A percentile compares a stretch with the other conserved stretches of the same genome.
These are phyloP conservation scores for Hymenoscyphus fraxineus DNA, from an alignment of 2,329 filamentous ascomycete genomes.

Conservation along the genomic window DNA sequence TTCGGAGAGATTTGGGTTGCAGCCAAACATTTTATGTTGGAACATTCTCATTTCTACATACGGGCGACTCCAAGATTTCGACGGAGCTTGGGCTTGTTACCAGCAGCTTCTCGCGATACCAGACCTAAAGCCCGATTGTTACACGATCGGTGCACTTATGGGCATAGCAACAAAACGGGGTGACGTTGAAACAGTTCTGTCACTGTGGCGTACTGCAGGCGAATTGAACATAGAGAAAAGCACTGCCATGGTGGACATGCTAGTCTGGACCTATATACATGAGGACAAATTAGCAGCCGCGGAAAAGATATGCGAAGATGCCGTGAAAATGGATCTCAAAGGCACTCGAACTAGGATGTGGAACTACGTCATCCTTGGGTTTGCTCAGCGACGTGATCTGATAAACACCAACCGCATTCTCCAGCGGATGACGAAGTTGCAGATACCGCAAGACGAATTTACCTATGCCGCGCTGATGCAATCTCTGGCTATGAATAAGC, in stretches of 20 bases:
- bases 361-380: slow-evolving; percentile 71
- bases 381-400: slow-evolving; percentile 61
- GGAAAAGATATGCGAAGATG: slow-evolving; percentile 54
- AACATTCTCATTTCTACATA: slow-evolving; percentile 75
- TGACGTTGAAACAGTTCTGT: slow-evolving; percentile 65
- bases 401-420: slow-evolving; percentile 51
- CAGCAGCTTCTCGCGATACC: slow-evolving; percentile 49
- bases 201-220: slow-evolving; percentile 62
- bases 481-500: slow-evolving; percentile 47
- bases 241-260: slow-evolving; percentile 55
- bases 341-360: slow-evolving; percentile 63
- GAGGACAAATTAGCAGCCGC: slow-evolving; percentile 53
- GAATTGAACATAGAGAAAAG: slow-evolving; percentile 47
- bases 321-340: slow-evolving; percentile 47
- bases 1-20: slow-evolving; percentile 47
- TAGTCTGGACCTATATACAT: slow-evolving; percentile 66
- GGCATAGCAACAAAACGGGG: slow-evolving; percentile 66
- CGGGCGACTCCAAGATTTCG: slow-evolving; percentile 60
- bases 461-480: slow-evolving; percentile 62
- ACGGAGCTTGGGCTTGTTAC: slow-evolving; percentile 63
- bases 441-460: slow-evolving; percentile 49
- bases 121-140: slow-evolving; percentile 51
- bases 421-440: slow-evolving; percentile 49
- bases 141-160: slow-evolving; percentile 72
- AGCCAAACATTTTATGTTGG: slow-evolving; percentile 61